Evolutionary conservation across 345 rosid species (phyloP), one percentile per base, ranked within the genome.

Genomic region (Euphorbia lathyris): DNA sequence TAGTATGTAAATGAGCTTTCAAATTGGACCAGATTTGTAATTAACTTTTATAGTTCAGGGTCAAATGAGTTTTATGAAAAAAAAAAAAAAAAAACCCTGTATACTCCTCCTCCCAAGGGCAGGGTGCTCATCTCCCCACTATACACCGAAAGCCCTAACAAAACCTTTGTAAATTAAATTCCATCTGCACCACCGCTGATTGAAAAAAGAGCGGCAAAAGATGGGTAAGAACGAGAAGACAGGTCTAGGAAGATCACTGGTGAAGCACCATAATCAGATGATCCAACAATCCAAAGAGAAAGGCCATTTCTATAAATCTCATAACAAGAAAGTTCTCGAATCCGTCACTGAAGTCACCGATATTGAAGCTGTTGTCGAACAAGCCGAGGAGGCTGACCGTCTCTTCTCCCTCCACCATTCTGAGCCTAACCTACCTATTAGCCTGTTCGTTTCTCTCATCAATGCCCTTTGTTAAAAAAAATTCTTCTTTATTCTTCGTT

Each of bases 181-280:
- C 38, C 38, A 34, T 34, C 38, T 7, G 38, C 38, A 34, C 4
- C 38, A 34, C 38, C 38, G 38, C 38, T 7, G 38, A 34, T 34
- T 34, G 38, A 34, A 34, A 34, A 34, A 34, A 2, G 4, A 7
- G 4, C 38, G 20, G 26, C 34, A 32, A 72, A 58, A 89, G 85
- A 89, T 86, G 97, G 96, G 91, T 75, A 89, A 92, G 90, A 90
- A 77, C 68, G 90, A 86, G 79, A 92, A 95, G 82, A 77, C 91
- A 10, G 81, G 83, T 65, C 81, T 95, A 0, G 99, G 97, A 0
- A 82, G 99, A 66, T 78, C 96, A 1, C 72, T 88, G 66, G 97
- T 91, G 84, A 94, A 87, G 86, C 97, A 92, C 76, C 97, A 92
- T 66, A 94, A 88, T 79, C 90, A 90, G 52, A 86, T 86, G 97